A percentile compares a stretch with the other conserved stretches of the same genome.
These are phyloP conservation scores for Phytophthora niederhauseri DNA, from an alignment of 352 stramenopile species.

Conservation along the genomic window DNA sequence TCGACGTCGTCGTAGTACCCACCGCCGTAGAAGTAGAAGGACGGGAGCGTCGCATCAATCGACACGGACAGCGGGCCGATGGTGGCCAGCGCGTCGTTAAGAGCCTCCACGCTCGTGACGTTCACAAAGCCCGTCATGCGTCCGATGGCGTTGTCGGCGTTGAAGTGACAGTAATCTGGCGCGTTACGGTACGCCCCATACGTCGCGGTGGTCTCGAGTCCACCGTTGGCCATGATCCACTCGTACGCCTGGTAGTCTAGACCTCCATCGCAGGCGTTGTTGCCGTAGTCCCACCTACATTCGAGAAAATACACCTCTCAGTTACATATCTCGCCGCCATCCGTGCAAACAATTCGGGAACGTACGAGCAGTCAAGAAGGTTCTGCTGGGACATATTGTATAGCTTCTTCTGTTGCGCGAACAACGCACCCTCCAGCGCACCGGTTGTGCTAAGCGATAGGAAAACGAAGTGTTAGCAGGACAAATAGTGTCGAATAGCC, in stretches of 20 bases:
- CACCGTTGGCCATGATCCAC: constrained; percentile 87
- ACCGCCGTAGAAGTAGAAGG: constrained; percentile 91
- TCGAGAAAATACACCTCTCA: constrained; percentile 4
- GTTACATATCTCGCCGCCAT: constrained; percentile 5
- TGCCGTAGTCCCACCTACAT: constrained; percentile 88
- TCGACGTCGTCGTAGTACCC: constrained; percentile 86
- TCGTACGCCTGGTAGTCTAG: constrained; percentile 92
- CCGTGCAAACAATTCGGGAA: neutral
- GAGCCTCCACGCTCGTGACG: constrained; percentile 67
- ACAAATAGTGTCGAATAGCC: neutral
- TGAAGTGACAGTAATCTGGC: constrained; percentile 92
- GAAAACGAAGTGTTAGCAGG: neutral
- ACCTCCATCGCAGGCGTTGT: constrained; percentile 90
- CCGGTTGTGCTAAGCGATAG: constrained; percentile 69
- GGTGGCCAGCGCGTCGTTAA: constrained; percentile 84
- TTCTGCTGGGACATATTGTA: constrained; percentile 91
- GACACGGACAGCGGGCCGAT: constrained; percentile 90
- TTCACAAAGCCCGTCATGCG: constrained; percentile 84
- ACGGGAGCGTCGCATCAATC: constrained; percentile 83
- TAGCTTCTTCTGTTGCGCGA: constrained; percentile 72
- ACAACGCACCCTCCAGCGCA: constrained; percentile 78
- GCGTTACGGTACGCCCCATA: constrained; percentile 91
- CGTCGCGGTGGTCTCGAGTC: constrained; percentile 76
- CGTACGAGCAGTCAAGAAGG: constrained; percentile 91
- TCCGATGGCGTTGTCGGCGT: constrained; percentile 69